phyloP scores from a whole-genome alignment of 164 flowering plant genomes.

The Malania oleifera region DNA sequence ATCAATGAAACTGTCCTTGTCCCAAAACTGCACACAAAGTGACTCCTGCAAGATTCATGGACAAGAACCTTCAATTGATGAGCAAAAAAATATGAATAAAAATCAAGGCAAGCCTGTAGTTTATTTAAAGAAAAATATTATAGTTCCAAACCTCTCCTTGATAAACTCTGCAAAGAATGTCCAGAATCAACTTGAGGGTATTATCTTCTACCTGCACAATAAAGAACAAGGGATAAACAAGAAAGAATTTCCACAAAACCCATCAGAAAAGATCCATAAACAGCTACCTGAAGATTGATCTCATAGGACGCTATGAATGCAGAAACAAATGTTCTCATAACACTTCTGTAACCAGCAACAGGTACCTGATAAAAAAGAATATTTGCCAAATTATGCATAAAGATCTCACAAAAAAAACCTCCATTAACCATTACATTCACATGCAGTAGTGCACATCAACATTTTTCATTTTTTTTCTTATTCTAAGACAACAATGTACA shows the following conservation, averaged over 20 bases:
- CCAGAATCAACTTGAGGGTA: slow-evolving; percentile 55
- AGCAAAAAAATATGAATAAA: slow-evolving; percentile 4
- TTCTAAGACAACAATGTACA: not conserved
- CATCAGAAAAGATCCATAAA: not conserved
- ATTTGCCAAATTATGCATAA: not conserved
- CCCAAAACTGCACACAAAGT: slow-evolving; percentile 95
- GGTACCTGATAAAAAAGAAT: slow-evolving; percentile 50
- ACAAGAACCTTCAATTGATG: slow-evolving; percentile 6
- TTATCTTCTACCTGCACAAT: slow-evolving; percentile 66
- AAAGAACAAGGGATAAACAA: slow-evolving; percentile 11
- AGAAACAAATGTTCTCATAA: slow-evolving; percentile 81
- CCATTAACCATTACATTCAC: not conserved
- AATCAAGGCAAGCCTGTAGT: not conserved
- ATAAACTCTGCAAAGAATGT: slow-evolving; percentile 72
- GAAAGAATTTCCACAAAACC: slow-evolving; percentile 5
- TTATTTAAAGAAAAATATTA: slow-evolving; percentile 8
- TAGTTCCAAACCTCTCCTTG: slow-evolving; percentile 73
- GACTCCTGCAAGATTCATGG: slow-evolving; percentile 62
- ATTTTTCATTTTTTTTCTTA: not conserved
- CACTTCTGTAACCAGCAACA: slow-evolving; percentile 80
- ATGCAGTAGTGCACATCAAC: not conserved
- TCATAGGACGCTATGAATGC: slow-evolving; percentile 94
- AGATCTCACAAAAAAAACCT: not conserved
- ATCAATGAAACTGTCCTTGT: slow-evolving; percentile 76
- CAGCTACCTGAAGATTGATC: slow-evolving; percentile 71